Evolutionary conservation across 306 rosid species (phyloP).

Genomic region (Trifolium repens): DNA sequence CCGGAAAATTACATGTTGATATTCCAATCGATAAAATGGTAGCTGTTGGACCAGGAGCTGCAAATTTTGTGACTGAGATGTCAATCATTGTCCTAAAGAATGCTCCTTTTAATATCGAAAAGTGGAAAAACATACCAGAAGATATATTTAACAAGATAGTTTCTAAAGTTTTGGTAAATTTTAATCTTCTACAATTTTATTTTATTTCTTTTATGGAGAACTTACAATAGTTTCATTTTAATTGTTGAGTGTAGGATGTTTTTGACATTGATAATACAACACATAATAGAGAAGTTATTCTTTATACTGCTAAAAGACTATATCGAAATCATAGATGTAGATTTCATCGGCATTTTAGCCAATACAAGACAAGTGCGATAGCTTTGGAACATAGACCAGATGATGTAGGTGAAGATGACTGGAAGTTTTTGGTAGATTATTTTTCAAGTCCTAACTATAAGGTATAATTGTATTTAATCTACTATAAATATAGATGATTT

Average conservation of each 20-base stretch:
- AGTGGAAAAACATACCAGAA: not conserved
- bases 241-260: not conserved
- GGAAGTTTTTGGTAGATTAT: not conserved
- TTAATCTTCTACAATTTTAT: not conserved
- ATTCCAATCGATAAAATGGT: not conserved
- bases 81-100: not conserved
- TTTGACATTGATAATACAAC: not conserved
- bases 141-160: not conserved
- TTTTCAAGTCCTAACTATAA: not conserved
- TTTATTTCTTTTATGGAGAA: not conserved
- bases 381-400: not conserved
- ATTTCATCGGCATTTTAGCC: not conserved
- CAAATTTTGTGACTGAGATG: not conserved
- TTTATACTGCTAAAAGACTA: not conserved
- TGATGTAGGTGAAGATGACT: not conserved
- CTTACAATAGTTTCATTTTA: not conserved
- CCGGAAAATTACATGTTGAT: not conserved
- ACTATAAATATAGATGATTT: not conserved
- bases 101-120: not conserved
- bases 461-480: not conserved
- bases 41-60: not conserved
- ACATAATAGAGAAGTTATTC: not conserved
- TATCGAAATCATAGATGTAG: not conserved
- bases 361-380: conserved; percentile 1
- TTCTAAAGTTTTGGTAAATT: not conserved